Conservation (phyloP, 352 stramenopile genomes). For the Globisporangium recalcitrans region DNA sequence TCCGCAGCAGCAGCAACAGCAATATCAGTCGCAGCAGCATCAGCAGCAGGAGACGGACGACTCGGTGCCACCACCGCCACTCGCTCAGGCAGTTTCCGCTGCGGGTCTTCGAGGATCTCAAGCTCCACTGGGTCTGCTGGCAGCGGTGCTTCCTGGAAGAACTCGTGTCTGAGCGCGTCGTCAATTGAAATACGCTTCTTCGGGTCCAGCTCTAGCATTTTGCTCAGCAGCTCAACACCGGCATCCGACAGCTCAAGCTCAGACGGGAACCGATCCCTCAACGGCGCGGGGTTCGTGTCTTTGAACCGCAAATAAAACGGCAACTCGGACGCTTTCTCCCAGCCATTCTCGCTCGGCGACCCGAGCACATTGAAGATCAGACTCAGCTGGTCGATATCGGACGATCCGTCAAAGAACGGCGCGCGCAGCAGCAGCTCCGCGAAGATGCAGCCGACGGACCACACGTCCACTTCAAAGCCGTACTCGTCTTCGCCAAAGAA, state of each 20-base stretch:
- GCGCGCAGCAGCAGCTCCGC: constrained; percentile 62
- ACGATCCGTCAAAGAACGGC: constrained; percentile 57
- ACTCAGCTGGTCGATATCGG: constrained; percentile 80
- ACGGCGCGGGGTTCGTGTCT: constrained; percentile 48
- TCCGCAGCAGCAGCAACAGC: constrained; percentile 7
- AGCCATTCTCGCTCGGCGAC: constrained; percentile 57
- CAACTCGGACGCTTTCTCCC: constrained; percentile 44
- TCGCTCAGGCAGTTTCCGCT: constrained; percentile 4
- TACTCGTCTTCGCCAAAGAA: constrained; percentile 73
- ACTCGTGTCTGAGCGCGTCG: constrained; percentile 53
- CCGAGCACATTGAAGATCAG: constrained; percentile 64
- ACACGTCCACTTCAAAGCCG: constrained; percentile 61
- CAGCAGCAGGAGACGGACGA: background rate
- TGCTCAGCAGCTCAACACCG: constrained; percentile 47
- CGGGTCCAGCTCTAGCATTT: constrained; percentile 53
- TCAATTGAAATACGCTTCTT: constrained; percentile 49
- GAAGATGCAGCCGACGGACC: constrained; percentile 79
- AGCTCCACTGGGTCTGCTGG: constrained; percentile 20
- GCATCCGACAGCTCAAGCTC: constrained; percentile 35
- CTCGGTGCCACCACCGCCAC: too few species aligned
- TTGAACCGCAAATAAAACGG: constrained; percentile 78
- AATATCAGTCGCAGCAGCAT: background rate
- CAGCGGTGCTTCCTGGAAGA: constrained; percentile 52
- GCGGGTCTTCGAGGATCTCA: constrained; percentile 26
- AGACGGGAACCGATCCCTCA: constrained; percentile 52